Evolutionary conservation across 495 filamentous ascomycete genomes (phyloP), one percentile per base, ranked within the genome.

Genomic region (Penicillium pulvis): DNA sequence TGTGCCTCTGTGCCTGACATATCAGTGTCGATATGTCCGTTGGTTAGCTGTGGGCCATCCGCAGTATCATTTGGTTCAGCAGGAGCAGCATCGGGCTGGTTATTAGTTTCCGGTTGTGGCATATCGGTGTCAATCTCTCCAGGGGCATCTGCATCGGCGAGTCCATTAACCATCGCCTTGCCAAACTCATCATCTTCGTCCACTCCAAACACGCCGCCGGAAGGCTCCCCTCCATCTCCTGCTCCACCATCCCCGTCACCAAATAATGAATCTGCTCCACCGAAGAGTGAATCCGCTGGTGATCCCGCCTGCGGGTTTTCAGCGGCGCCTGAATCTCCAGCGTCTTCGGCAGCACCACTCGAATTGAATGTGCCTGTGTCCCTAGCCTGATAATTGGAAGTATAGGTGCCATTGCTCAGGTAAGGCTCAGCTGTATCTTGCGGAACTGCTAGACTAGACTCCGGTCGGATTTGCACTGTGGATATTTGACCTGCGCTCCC

Each of bases 131-230:
- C 74, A 31, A 69, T 45, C 45, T 79, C 74, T 8, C 69, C 68
- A 12, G 74, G 69, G 4, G 73, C 67, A 57, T 74, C 75, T 19
- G 76, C 69, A 55, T 68, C 65, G 0, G 58, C 76, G 17, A 74
- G 65, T 17, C 80, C 82, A 59, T 88, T 88, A 42, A 85, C 86
- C 70, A 98, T 88, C 5, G 89, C 89, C 52, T 86, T 78, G 16
- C 88, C 87, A 65, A 97, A 94, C 55, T 93, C 91, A 68, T 95
- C 89, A 62, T 96, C 91, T 46, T 94, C 91, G 45, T 93, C 90
- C 20, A 84, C 85, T 0, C 81, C 86, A 64, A 89, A 90, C 7
- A 81, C 80, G 44, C 83, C 83, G 4, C 79, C 85, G 1, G 79
- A 81, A 42, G 77, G 71, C 31, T 77, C 78, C 23, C 79, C 81